Evolutionary conservation across 192 early-diverging fungal genomes (phyloP), one percentile per base, ranked within the genome.

Genomic region (Podochytrium sp.): DNA sequence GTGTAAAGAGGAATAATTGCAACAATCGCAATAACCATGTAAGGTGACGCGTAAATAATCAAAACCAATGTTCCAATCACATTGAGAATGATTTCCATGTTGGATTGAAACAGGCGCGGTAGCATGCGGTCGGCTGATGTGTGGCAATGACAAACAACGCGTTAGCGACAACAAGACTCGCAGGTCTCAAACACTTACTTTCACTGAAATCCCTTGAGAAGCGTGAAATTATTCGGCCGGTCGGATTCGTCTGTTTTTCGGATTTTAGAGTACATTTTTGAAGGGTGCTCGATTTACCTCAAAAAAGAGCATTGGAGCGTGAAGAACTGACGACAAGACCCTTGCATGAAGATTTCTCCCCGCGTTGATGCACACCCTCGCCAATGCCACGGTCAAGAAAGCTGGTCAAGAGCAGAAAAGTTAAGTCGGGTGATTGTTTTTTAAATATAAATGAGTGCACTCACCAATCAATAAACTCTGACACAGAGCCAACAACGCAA

Each of bases 271-370:
- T n/a, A n/a, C n/a, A n/a, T n/a, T n/a, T n/a, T n/a, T n/a, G n/a
- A n/a, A n/a, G n/a, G n/a, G n/a, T n/a, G n/a, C n/a, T n/a, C n/a
- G n/a, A n/a, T n/a, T n/a, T n/a, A n/a, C n/a, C 43, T 81, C 84
- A 72, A 90, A 92, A 78, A 94, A 94, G 6, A 80, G 80, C 66
- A 91, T 83, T 5, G 92, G 91, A 3, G 91, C 88, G 6, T 87
- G 90, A 75, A 6, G 93, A 81, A 32, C 83, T 80, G 10, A 76
- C 41, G 18, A 93, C 75, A 49, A 92, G 86, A 32, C 78, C 75
- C 23, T 85, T 76, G 78, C 94, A 94, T 16, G 92, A 16, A 23
- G 4, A 25, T 10, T 30, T 20, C 10, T 42, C n/a, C 4, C 47
- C 47, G 79, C 91, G 14, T 3, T 43, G 43, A 52, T 29, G 14